Percentiles rank a stretch among this genome's conserved stretches.
Evolutionary conservation across 1,139 yeast genomes (phyloP).

Genomic region (Lodderomyces theae): DNA sequence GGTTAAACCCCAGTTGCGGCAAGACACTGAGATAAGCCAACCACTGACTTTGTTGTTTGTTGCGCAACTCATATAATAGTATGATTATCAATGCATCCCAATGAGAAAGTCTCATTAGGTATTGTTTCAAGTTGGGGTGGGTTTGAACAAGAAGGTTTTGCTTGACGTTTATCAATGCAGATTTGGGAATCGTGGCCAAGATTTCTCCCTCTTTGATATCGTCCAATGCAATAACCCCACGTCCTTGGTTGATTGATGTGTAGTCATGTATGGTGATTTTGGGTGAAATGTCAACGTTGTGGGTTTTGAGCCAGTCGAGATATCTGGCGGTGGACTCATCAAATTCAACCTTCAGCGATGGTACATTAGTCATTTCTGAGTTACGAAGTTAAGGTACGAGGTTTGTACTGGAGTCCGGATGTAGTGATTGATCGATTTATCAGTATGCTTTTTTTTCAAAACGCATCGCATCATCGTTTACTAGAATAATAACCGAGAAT

Average conservation of each 20-base stretch:
- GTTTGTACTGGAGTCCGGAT: too few species aligned
- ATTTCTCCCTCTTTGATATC: conserved; percentile 59
- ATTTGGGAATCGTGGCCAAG: conserved; percentile 68
- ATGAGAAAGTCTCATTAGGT: conserved; percentile 48
- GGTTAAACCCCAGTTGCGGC: conserved; percentile 57
- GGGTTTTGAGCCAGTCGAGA: conserved; percentile 49
- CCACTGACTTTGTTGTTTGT: conserved; percentile 56
- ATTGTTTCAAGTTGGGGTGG: conserved; percentile 28
- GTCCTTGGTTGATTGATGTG: conserved; percentile 61
- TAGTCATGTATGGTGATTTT: conserved; percentile 61
- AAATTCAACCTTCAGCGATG: conserved; percentile 6
- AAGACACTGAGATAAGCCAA: conserved; percentile 64
- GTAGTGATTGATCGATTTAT: too few species aligned
- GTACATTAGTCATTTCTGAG: neutral
- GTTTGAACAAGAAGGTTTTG: conserved; percentile 48
- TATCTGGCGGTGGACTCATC: conserved; percentile 37
- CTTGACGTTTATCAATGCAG: conserved; percentile 53
- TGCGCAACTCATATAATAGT: conserved; percentile 55
- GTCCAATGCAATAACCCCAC: conserved; percentile 68
- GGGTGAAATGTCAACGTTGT: conserved; percentile 49
- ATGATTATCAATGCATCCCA: conserved; percentile 79
- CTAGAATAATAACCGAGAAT: too few species aligned
- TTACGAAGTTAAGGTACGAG: neutral
- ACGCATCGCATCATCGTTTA: too few species aligned
- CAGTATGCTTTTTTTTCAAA: too few species aligned